Percentiles rank a stretch among this genome's conserved stretches.
Evolutionary conservation across 768 basidiomycete species (phyloP).

Genomic region (Amanita rimosa): DNA sequence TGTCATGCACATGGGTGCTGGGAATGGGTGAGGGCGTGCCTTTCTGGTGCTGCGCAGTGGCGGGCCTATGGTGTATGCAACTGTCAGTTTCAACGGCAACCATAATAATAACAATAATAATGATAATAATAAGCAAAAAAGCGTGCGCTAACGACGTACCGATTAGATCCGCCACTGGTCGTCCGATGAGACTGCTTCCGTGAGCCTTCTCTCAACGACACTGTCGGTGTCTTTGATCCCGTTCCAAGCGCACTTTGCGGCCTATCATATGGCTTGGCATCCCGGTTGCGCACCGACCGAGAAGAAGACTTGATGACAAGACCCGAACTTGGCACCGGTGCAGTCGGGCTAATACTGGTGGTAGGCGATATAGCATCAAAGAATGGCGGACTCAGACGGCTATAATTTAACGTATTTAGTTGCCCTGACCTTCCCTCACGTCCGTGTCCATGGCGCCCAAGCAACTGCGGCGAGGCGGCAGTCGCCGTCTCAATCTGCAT

Average conservation of each 20-base stretch:
- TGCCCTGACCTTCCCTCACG: conserved; percentile 15
- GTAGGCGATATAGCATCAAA: conserved; percentile 7
- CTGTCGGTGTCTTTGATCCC: conserved; percentile 3
- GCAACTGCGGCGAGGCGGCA: conserved; percentile 12
- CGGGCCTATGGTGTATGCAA: neutral
- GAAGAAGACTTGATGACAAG: neutral
- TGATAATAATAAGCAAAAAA: too few species aligned
- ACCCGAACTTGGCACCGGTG: neutral
- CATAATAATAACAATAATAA: neutral
- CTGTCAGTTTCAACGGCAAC: neutral
- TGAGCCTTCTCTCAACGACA: conserved; percentile 11
- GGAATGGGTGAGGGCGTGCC: conserved; percentile 11
- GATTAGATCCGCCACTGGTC: conserved; percentile 13
- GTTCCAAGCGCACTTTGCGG: conserved; percentile 13
- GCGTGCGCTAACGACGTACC: neutral
- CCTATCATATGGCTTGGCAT: conserved; percentile 18
- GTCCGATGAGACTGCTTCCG: conserved; percentile 16
- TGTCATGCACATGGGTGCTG: conserved; percentile 5
- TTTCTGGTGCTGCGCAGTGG: conserved; percentile 9
- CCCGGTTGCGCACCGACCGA: neutral
- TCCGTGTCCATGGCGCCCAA: conserved; percentile 8
- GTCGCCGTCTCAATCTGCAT: conserved; percentile 7
- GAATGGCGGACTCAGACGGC: conserved; percentile 4
- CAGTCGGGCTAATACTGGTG: conserved; percentile 11
- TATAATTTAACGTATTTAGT: conserved; percentile 7